Base-by-base conservation (phyloP, 225 moss, liverwort and hornwort genomes). In the Anthoceros angustus region DNA sequence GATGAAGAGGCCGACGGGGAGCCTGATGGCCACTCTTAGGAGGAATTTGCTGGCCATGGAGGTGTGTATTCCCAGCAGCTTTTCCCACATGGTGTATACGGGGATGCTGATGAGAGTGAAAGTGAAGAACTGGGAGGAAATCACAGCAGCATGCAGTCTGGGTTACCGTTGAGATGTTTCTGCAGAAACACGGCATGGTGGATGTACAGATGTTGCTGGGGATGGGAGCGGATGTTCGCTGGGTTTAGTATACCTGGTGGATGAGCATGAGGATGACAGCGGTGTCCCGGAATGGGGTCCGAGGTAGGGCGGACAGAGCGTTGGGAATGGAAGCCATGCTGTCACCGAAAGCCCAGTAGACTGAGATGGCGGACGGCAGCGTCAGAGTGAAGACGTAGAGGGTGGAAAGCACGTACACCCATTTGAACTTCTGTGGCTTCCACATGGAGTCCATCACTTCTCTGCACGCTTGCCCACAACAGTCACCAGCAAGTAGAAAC, bases 211-310 rank as follows among this genome's bases (percentile, higher is more conserved):
- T 32, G 32, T 32, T 32, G 14, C 46, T 18, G 18, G 18, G 46
- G 46, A 12, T 12, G 46, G 46, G 3, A 32, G 32, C 32, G 16
- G 10, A 0, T 11, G 16, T 32, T 32, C n/a, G n/a, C n/a, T n/a
- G 8, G 49, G 20, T 50, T 50, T 16, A 2, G 45, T 46, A 5
- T 23, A 87, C 93, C 93, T 90, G 93, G 69, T 94, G 93, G 63
- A 94, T 87, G n/a, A 94, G 90, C 93, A 94, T 94, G 68, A 94
- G 93, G n/a, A 94, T 39, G 6, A 94, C 93, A 8, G 93, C 93
- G 15, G 84, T 60, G 32, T 94, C 93, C n/a, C 93, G 84, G 71
- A 84, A 90, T 62, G 10, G 43, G 6, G 82, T 87, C 61, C 86
- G 83, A 2, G 93, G 93, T 25, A 94, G 83, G 70, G 90, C 61